Evolutionary conservation across 805 yeast species (phyloP), one percentile per base, ranked within the genome.

Genomic region (Zygosaccharomyces rouxii): DNA sequence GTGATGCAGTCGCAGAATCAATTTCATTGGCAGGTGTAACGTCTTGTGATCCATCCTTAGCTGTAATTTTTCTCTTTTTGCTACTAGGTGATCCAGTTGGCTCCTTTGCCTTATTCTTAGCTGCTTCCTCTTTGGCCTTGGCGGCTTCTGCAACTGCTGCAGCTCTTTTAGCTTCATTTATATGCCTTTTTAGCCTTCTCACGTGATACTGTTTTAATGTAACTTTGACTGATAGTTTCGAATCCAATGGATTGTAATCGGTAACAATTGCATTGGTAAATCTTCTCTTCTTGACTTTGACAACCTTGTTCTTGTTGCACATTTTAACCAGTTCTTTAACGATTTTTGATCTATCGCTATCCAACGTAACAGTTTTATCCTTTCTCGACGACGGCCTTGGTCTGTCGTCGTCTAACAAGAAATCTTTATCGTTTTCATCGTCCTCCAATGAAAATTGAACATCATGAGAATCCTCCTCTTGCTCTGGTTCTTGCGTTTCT

Each of bases 171-270:
- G 63, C 61, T 33, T 66, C 70, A 39, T 61, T 63, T 9, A 64
- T 49, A 35, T 55, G 47, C 39, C 58, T 58, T 41, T 63, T 64
- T 39, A 63, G 54, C 47, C 57, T 59, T 46, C 58, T 63, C 9
- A 58, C 60, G 54, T 66, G 70, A 38, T 55, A 60, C 47, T 66
- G 70, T 51, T 66, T 66, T 44, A 66, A 52, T 7, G 69, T 65
- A 22, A 66, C 50, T 47, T 60, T 64, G n/a, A 63, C 48, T 38
- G 52, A 53, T 22, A 57, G 47, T 35, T 55, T 52, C 10, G 47
- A 52, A 29, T 54, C 59, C 16, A 31, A 23, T 11, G 58, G 59
- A 35, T 44, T 49, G 41, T 62, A 60, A 6, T 63, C 65, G n/a
- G 52, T 47, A 14, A 66, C 59, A 10, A 58, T 55, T 23, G 63